Evolutionary conservation across 345 rosid genomes (phyloP).

Genomic region (Psidium guajava): DNA sequence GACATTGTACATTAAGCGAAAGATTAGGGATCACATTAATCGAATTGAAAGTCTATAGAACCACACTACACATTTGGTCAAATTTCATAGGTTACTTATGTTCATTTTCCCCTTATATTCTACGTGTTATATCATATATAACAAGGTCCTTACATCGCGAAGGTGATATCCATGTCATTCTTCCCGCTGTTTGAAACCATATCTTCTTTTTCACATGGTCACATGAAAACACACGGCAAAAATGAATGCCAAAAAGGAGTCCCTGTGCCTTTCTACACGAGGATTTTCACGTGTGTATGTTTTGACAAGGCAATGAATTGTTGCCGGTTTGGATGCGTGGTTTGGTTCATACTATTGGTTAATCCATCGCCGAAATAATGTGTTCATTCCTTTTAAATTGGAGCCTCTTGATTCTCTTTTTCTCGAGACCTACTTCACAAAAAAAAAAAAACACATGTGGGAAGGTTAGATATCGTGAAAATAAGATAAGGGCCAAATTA

Average conservation of each 20-base stretch:
- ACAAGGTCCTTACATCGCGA: not conserved
- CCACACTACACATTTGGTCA: too few species aligned
- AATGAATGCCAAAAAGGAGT: not conserved
- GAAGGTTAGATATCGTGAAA: not conserved
- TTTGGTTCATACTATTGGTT: not conserved
- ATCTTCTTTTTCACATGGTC: not conserved
- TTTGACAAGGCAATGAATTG: not conserved
- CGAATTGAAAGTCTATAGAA: too few species aligned
- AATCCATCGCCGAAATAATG: not conserved
- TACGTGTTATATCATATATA: not conserved
- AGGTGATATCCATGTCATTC: not conserved
- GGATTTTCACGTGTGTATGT: not conserved
- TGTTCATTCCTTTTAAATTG: not conserved
- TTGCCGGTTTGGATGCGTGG: not conserved
- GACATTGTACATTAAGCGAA: too few species aligned
- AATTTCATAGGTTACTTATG: too few species aligned
- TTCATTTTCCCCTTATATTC: not conserved
- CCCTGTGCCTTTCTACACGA: not conserved
- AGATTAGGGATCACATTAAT: too few species aligned
- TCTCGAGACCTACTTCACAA: not conserved
- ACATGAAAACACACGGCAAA: not conserved
- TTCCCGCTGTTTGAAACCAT: not conserved
- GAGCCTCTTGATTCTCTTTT: not conserved
- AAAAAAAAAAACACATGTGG: not conserved
- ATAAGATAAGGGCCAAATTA: not conserved